Base-by-base conservation (phyloP, 352 stramenopile genomes). In the Pythium sukuiense region DNA sequence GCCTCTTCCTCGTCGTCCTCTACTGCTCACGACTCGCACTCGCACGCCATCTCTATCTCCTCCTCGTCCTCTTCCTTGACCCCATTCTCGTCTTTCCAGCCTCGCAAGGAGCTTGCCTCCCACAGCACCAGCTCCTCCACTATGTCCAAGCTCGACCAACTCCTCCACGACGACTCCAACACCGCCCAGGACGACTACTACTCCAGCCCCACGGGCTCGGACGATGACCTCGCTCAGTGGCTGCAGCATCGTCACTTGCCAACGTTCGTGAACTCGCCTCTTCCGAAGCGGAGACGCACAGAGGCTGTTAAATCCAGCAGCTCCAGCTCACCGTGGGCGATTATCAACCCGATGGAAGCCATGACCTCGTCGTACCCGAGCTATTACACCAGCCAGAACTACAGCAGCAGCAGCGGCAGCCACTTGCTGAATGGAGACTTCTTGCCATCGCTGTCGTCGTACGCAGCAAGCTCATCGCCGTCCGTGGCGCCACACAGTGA, bases 131-230 rank as follows among this genome's bases (percentile, higher is more conserved):
- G 16, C 39, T 48, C 43, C 4, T 65, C 35, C 11, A 49, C 67
- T 61, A 70, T 67, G 62, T 70, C 61, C 37, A 74, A 73, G 58
- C 66, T 89, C 50, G 79, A 91, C 18, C 79, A 89, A 57, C 61
- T 91, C 7, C 73, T 89, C 1, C 83, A 89, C 41, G 81, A 91
- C n/a, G 79, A 89, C 4, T 48, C 73, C 32, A 67, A 53, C 5
- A 58, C 67, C 18, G 33, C 26, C 9, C 30, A 39, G 39, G 67
- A 73, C 8, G 54, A 69, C 32, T 79, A 86, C 54, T 88, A 88
- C 65, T 70, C 76, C 9, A 89, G 79, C 41, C 76, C 79, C 0
- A 83, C 76, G 14, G 72, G 71, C 8, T 74, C 76, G 1, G 80
- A 89, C 56, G 80, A 89, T 43, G 79, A 82, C 18, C 67, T 85